Evolutionary conservation across 176 grass and related monocot genomes (phyloP).

Genomic region (Microstegium vimineum): DNA sequence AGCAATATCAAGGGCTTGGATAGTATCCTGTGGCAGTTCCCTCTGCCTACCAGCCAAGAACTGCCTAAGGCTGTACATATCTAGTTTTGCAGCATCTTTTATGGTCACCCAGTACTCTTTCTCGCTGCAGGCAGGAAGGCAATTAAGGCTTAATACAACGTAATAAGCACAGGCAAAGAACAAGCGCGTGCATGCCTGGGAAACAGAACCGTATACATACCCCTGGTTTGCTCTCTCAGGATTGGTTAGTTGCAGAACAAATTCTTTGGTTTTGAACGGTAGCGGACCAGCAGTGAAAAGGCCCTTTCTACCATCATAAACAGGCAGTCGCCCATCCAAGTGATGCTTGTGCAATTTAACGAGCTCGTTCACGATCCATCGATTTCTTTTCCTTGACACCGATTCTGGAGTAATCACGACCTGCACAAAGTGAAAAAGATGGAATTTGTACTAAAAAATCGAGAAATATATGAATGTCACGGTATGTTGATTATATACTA

Average conservation of each 20-base stretch:
- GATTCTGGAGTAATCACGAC: conserved; percentile 47
- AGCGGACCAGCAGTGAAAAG: conserved; percentile 53
- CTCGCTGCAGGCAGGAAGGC: not conserved
- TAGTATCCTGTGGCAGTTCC: conserved; percentile 54
- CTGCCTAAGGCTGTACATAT: conserved; percentile 39
- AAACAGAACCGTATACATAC: not conserved
- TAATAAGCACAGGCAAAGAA: not conserved
- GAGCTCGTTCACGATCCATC: conserved; percentile 40
- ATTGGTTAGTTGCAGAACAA: conserved; percentile 38
- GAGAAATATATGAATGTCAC: not conserved
- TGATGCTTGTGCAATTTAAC: conserved; percentile 14
- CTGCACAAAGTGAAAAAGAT: not conserved
- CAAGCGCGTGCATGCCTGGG: not conserved
- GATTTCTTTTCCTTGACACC: conserved; percentile 11
- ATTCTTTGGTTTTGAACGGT: conserved; percentile 38
- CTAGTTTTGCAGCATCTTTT: conserved; percentile 32
- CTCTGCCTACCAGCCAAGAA: conserved; percentile 41
- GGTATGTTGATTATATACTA: not conserved
- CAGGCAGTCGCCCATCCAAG: conserved; percentile 35
- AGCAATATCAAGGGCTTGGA: conserved; percentile 71
- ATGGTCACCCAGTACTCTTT: conserved; percentile 50
- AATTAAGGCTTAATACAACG: not conserved
- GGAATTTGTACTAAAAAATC: not conserved
- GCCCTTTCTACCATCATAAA: conserved; percentile 51
- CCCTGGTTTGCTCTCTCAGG: not conserved